Percentiles rank a stretch among this genome's conserved stretches.
phyloP scores from a whole-genome alignment of 768 basidiomycete species.

The Leccinum uliginosum region DNA sequence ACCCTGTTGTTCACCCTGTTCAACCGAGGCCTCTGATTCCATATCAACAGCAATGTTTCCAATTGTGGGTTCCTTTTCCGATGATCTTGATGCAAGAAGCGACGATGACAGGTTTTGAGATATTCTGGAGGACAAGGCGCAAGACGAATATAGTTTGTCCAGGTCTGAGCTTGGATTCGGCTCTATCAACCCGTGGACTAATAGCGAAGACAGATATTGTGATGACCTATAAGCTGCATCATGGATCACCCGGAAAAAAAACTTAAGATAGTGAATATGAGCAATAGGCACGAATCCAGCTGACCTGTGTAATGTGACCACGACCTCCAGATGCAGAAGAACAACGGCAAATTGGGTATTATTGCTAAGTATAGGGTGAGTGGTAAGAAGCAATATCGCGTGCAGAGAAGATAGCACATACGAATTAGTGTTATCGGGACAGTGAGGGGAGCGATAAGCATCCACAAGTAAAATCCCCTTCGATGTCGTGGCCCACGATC shows the following conservation, averaged over 20 bases:
- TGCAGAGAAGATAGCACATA: slow-evolving; percentile 33
- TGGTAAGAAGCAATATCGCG: not conserved
- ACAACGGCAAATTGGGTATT: slow-evolving; percentile 81
- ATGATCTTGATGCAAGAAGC: slow-evolving; percentile 7
- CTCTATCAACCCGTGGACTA: slow-evolving; percentile 51
- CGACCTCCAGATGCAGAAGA: slow-evolving; percentile 81
- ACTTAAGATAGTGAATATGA: not conserved
- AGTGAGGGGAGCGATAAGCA: slow-evolving; percentile 63
- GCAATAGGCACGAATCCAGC: not conserved
- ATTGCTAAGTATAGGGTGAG: slow-evolving; percentile 46
- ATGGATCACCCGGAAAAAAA: not conserved
- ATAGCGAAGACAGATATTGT: slow-evolving; percentile 57
- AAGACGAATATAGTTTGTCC: slow-evolving; percentile 50
- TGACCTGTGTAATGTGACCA: slow-evolving; percentile 82
- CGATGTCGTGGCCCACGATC: slow-evolving; percentile 59
- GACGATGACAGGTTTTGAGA: slow-evolving; percentile 6
- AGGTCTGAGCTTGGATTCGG: slow-evolving; percentile 52
- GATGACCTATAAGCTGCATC: slow-evolving; percentile 64
- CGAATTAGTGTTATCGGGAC: slow-evolving; percentile 76
- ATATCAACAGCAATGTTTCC: not conserved
- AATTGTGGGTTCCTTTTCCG: slow-evolving; percentile 2
- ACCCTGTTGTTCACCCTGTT: not conserved
- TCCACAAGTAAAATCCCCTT: slow-evolving; percentile 64
- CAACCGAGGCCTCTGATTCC: not conserved
- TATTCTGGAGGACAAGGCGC: slow-evolving; percentile 17